Base-by-base conservation (phyloP, 148 eudicot species). In the Suaeda aralocaspica region DNA sequence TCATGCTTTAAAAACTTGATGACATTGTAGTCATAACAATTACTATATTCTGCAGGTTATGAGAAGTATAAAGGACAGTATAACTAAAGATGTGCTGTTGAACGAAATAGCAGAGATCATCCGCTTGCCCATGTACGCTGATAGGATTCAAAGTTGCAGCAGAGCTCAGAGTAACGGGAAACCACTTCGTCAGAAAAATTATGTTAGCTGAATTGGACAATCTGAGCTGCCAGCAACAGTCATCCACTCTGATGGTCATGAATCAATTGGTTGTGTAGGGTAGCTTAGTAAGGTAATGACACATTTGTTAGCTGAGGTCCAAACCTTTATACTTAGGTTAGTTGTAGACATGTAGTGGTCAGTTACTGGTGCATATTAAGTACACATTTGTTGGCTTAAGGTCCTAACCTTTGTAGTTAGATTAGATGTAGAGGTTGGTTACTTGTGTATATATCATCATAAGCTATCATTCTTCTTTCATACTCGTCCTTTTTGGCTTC, bases 111-210 rank as follows among this genome's bases (percentile, higher is more conserved):
- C 64, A 0, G 96, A 94, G 85, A 91, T 83, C 41, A 82, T 91
- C 51, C 72, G 79, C 34, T 82, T 93, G 74, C 98, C 98, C 12
- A 94, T 94, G 98, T 91, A 94, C 69, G 89, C 95, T 22, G 98
- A 94, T 77, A 81, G 96, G 61, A 87, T 91, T 72, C 74, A 67
- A 45, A 74, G 55, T 15, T 91, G 87, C 48, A 92, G 90, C 83
- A 86, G 87, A 79, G 84, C 78, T 58, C 84, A 64, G 71, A 73
- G 65, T 70, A 78, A 74, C 64, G 73, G 58, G 29, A 73, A 69
- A 62, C 74, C 74, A 4, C 71, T 46, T 11, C 55, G 59, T 5
- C 76, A 12, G 59, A 72, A 26, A 56, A n/a, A 69, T 45, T 53
- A 73, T 42, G 26, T 31, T 39, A 70, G 70, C 19, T 31, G 61